Evolutionary conservation across 2,329 filamentous ascomycete genomes (phyloP).

Genomic region (Aspergillus calidoustus): DNA sequence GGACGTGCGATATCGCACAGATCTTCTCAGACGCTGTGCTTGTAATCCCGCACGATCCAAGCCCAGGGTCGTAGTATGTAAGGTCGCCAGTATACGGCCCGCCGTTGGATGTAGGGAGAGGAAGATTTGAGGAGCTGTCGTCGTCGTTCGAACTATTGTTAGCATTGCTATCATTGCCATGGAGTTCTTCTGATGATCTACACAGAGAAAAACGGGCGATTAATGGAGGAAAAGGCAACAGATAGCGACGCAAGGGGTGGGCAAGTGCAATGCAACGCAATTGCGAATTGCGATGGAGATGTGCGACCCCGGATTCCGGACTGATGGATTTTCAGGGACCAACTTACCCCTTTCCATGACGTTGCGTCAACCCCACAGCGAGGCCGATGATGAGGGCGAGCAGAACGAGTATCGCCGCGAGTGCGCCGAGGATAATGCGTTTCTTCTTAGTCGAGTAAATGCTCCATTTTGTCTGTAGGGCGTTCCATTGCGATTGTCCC

Average conservation of each 20-base stretch:
- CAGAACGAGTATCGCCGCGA: conserved; percentile 17
- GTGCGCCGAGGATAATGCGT: conserved; percentile 24
- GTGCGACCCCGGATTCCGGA: conserved; percentile 4
- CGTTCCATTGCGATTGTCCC: background rate
- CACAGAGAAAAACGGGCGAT: background rate
- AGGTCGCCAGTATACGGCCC: conserved; percentile 65
- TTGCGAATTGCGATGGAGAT: background rate
- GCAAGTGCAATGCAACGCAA: background rate
- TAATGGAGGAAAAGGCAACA: background rate
- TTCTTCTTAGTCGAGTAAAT: conserved; percentile 19
- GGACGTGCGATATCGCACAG: conserved; percentile 67
- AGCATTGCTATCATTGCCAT: background rate
- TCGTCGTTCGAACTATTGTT: background rate
- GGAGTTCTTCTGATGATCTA: background rate
- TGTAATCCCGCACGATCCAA: conserved; percentile 71
- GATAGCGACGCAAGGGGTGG: background rate
- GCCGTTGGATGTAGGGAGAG: conserved; percentile 41
- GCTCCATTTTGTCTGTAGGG: conserved; percentile 13
- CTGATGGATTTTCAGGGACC: background rate
- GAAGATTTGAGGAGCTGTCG: conserved; percentile 26
- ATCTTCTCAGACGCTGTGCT: conserved; percentile 62
- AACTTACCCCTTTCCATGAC: conserved; percentile 20
- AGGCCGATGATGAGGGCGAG: conserved; percentile 32
- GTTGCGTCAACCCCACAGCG: conserved; percentile 30
- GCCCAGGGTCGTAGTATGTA: conserved; percentile 69